Conservation (phyloP, 169 alveolate species). For the Eimeria praecox region DNA sequence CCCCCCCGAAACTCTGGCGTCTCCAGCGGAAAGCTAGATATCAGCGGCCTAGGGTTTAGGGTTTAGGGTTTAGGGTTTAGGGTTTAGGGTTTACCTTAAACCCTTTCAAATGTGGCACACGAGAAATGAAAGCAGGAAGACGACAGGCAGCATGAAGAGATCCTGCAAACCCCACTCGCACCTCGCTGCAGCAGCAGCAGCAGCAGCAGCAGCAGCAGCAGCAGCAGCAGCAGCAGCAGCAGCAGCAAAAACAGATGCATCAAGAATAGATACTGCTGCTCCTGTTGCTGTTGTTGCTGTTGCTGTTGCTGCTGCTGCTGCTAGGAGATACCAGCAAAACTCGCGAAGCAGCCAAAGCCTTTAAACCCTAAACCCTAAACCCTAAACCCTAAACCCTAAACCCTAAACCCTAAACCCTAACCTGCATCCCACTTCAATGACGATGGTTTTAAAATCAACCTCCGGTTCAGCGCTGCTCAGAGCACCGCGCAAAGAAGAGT, state of each 20-base stretch:
- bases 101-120: background rate
- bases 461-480: conserved; percentile 44
- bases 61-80: conserved; percentile 35
- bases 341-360: background rate
- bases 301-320: background rate
- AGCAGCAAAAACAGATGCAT: background rate
- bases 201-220: conserved; percentile 45
- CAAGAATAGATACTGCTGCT: background rate
- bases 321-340: background rate
- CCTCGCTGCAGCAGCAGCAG: conserved; percentile 77
- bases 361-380: background rate
- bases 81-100: conserved; percentile 53
- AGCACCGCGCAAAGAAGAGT: conserved; percentile 40
- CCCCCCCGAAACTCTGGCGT: background rate
- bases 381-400: conserved; percentile 60
- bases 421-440: conserved; percentile 47
- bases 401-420: conserved; percentile 59
- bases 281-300: background rate
- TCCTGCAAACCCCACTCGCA: conserved; percentile 73
- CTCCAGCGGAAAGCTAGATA: background rate
- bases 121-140: conserved; percentile 72
- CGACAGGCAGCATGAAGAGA: conserved; percentile 41
- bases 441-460: conserved; percentile 15
- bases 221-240: conserved; percentile 32
- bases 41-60: too few species aligned